Evolutionary conservation across 352 stramenopile species (phyloP).

Genomic region (Pythium brassicae): DNA sequence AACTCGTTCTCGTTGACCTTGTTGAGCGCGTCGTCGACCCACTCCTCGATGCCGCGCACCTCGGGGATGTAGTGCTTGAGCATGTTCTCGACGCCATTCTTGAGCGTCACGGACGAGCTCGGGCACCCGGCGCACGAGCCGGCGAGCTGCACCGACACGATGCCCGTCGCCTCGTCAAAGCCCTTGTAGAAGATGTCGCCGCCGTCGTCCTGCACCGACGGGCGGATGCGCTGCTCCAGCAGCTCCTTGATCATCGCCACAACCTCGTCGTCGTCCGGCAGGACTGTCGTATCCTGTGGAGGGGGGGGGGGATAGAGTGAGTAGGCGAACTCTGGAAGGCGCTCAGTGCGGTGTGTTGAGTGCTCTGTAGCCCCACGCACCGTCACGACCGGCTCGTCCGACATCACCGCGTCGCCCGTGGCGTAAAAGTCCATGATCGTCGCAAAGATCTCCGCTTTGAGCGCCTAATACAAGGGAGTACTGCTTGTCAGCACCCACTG

Average conservation of each 20-base stretch:
- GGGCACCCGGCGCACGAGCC: constrained; percentile 98
- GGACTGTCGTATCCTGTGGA: constrained; percentile 86
- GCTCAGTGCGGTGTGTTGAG: not conserved
- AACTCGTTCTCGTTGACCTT: constrained; percentile 81
- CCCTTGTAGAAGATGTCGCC: constrained; percentile 98
- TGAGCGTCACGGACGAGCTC: constrained; percentile 97
- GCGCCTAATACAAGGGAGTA: constrained; percentile 29
- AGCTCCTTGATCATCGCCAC: constrained; percentile 99
- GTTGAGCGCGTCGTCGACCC: constrained; percentile 74
- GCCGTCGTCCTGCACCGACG: constrained; percentile 98
- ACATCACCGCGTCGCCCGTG: constrained; percentile 83
- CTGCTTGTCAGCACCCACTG: too few species aligned
- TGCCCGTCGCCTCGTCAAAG: constrained; percentile 94
- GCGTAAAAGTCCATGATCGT: constrained; percentile 98
- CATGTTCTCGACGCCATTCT: constrained; percentile 99
- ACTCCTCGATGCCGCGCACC: constrained; percentile 86
- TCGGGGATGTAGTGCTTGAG: constrained; percentile 99
- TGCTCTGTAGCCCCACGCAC: constrained; percentile 16
- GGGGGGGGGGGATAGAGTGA: not conserved
- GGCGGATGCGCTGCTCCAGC: constrained; percentile 96
- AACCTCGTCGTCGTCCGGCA: constrained; percentile 97
- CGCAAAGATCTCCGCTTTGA: constrained; percentile 92
- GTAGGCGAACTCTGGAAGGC: not conserved
- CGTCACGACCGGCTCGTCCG: constrained; percentile 81
- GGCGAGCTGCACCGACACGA: constrained; percentile 88